Base-by-base conservation (phyloP, 2,329 filamentous ascomycete species). In the Endocalyx cinctus region DNA sequence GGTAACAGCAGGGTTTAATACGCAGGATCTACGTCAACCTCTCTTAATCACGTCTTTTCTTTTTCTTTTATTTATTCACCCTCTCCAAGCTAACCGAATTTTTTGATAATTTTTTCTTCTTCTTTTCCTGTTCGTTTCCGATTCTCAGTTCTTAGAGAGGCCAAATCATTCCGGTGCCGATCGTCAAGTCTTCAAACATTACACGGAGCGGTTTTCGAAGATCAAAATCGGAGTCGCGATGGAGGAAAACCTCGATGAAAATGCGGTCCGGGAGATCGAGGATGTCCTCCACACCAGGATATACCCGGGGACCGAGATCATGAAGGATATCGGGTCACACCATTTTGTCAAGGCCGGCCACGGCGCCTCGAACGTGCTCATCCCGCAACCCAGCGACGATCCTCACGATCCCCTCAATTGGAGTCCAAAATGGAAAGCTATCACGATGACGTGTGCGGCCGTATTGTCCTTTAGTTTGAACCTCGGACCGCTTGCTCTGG, bases 311-410 rank as follows among this genome's bases (percentile, higher is more conserved):
- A 50, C 52, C 4, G 61, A 64, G 51, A 57, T 63, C 35, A 64
- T 64, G 62, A 52, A 47, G 23, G 60, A 83, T 62, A 68, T 81
- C 23, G 76, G 74, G 14, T 60, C 62, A 1, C 74, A 79, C 54
- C 77, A 81, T 53, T 82, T 82, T 47, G 74, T 82, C 48, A 82
- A 80, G 47, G 62, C 64, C 15, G 52, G 54, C 14, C 48, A 51
- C 17, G 55, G 57, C 15, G 39, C 64, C 20, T 67, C 71, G 2
- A 32, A 64, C 5, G 62, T 72, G 12, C 51, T 72, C 6, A 57
- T 70, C n/a, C 70, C 70, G 6, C 59, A 63, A 30, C 69, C 70
- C 1, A 66, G 63, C 15, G 57, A 62, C 26, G 62, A 71, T 38
- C 55, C 66, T 5, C 63, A 69, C 38, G 69, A 73, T 42, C 69